phyloP scores from a whole-genome alignment of 176 grass and related monocot species.

The Cenchrus purpureus region DNA sequence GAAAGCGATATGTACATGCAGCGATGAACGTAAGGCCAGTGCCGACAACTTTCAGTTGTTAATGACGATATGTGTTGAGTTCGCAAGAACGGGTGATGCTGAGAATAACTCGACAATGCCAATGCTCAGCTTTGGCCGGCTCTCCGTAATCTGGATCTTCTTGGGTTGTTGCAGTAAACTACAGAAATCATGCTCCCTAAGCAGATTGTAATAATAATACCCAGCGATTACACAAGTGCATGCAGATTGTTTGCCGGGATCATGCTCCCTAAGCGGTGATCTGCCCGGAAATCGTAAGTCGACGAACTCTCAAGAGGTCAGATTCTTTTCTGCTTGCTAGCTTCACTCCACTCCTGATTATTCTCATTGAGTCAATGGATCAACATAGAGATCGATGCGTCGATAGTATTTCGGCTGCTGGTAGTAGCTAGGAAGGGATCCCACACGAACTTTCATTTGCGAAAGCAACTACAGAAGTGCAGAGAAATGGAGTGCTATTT shows the following conservation, averaged over 20 bases:
- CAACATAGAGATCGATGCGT: not conserved
- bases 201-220: not conserved
- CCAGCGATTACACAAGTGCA: not conserved
- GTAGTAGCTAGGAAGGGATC: not conserved
- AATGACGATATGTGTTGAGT: too few relatives aligned
- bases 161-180: not conserved
- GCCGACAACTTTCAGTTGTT: not conserved
- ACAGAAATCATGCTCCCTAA: not conserved
- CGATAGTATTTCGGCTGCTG: constrained; percentile 6
- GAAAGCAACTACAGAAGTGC: not conserved
- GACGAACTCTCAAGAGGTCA: constrained; percentile 12
- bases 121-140: not conserved
- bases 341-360: constrained; percentile 9
- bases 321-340: not conserved
- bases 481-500: not conserved
- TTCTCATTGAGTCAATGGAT: constrained; percentile 33
- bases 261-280: constrained; percentile 30
- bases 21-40: not conserved
- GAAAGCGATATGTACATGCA: not conserved
- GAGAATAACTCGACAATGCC: too few relatives aligned
- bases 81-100: not conserved
- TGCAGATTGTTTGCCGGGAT: constrained; percentile 21
- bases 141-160: constrained; percentile 32
- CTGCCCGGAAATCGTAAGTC: constrained; percentile 19
- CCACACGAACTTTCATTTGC: not conserved